Base-by-base conservation (phyloP, 306 rosid species). In the Malus sylvestris region DNA sequence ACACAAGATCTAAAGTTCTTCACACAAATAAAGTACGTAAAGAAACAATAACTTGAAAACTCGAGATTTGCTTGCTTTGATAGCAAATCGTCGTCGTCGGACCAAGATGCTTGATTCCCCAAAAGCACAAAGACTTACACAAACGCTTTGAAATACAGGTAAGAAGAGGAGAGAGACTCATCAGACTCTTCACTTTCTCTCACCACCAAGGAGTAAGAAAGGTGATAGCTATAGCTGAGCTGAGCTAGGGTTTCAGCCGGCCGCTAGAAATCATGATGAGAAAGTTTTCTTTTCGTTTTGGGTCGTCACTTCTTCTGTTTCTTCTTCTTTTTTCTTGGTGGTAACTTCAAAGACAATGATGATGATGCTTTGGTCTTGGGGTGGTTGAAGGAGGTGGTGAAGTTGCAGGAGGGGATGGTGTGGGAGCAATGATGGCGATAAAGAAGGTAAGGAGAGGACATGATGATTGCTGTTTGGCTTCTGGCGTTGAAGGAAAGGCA, bases 91-190 rank as follows among this genome's bases (percentile, higher is more conserved):
- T 90, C 69, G 84, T 90, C 93, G 96, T 74, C 96, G 98, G 98
- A 93, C 98, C 98, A 78, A 4, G 87, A 82, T 52, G 98, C 98
- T 93, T 93, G 94, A 93, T 93, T 93, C 98, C 98, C 98, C 93
- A 42, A 58, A 59, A 67, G 45, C 20, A 16, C 57, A 70, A 40
- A 67, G 74, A 68, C 70, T 62, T 29, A 27, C 8, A 59, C 27
- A 1, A 29, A 27, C 29, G 63, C 78, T 45, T 74, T 74, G 70
- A 20, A 20, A 25, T 30, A 10, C 8, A 29, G 1, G 1, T 15
- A 32, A 3, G 68, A 8, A 63, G 20, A 63, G 64, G 35, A 60
- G 66, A 25, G 19, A 25, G 10, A 25, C 53, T 58, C 76, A 38
- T 40, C 76, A 73, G 8, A 49, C 58, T 58, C 10, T 32, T 6